phyloP scores from a whole-genome alignment of 306 rosid genomes.

The Styphnolobium japonicum region DNA sequence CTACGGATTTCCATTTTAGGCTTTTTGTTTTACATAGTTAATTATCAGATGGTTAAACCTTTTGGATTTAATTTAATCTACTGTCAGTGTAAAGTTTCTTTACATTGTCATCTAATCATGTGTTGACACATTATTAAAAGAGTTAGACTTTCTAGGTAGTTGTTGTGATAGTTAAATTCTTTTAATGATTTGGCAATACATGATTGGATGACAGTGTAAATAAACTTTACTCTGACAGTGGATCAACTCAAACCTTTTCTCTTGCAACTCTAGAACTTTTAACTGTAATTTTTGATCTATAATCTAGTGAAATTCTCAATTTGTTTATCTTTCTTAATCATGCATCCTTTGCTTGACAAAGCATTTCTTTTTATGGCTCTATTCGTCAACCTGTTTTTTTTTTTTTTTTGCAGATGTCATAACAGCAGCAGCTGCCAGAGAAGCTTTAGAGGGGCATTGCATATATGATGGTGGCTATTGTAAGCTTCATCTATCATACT shows the following conservation, averaged over 20 bases:
- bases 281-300: background rate
- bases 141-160: too few relatives aligned
- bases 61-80: too few relatives aligned
- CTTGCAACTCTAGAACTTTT: background rate
- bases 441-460: conserved; percentile 95
- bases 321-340: background rate
- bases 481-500: conserved; percentile 99
- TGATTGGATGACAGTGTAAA: too few relatives aligned
- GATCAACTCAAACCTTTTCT: background rate
- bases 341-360: background rate
- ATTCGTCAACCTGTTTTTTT: background rate
- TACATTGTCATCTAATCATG: too few relatives aligned
- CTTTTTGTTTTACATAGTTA: background rate
- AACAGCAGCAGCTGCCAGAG: conserved; percentile 79
- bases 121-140: too few relatives aligned
- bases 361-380: background rate
- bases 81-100: too few relatives aligned
- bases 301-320: background rate
- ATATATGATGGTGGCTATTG: conserved; percentile 99
- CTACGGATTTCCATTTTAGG: background rate
- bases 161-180: too few relatives aligned
- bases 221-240: too few relatives aligned
- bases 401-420: conserved; percentile 45
- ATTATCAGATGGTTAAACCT: background rate
- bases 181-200: too few relatives aligned